Base-by-base conservation (phyloP, 306 rosid species). In the Inga leiocalycina region DNA sequence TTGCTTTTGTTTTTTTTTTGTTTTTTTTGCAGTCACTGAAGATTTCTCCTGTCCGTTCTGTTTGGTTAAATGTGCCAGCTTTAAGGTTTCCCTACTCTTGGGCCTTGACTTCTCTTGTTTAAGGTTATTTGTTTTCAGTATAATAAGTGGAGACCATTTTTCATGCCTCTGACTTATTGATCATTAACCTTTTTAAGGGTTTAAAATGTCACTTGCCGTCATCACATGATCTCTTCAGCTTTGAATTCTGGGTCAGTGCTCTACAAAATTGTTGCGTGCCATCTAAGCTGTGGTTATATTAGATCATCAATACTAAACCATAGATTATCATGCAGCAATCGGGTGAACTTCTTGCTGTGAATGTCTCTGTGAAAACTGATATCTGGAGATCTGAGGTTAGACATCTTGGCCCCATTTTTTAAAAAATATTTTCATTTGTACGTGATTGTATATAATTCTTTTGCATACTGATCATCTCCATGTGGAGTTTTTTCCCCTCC, bases 21-120 rank as follows among this genome's bases (percentile, higher is more conserved):
- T 32, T 32, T 32, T 77, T 77, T 72, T 83, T 85, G 86, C 94
- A 97, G 99, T 86, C 71, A 92, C 95, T 4, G 94, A 89, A 85
- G 90, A 97, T 74, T 97, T 97, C 77, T 67, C 88, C 65, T 97
- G 99, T 86, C 90, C 99, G 44, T 84, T 94, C 72, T 97, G 99
- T 88, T 90, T 91, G 91, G 82, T 87, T 37, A 77, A 74, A 86
- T 94, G 98, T 86, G 91, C 88, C 68, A 88, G 95, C 87, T 94
- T 85, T 80, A 89, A 97, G 99, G 99, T 97, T 82, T 72, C 32
- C 34, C 81, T 76, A 64, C 84, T 73, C 67, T 14, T 30, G 16
- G 57, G 81, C 71, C 62, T 12, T 81, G 14, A 61, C 41, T 80
- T 20, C 22, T 52, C 66, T 82, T 41, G 72, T 46, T 57, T 62